A percentile compares a stretch with the other conserved stretches of the same genome.
phyloP scores from a whole-genome alignment of 257 asterid species.

The Rhazya stricta region DNA sequence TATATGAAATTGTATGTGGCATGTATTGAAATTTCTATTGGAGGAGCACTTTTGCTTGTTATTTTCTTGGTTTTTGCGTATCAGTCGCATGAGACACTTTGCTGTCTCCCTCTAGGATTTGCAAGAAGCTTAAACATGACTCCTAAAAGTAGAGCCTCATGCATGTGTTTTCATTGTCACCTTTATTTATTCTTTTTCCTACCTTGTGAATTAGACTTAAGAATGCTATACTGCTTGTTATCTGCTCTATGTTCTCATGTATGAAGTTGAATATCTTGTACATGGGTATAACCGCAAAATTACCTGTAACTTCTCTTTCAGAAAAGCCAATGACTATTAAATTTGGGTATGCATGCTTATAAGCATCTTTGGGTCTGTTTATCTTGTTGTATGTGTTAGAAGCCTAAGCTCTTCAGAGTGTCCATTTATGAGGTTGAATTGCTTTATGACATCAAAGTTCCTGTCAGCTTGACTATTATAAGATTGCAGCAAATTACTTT shows the following conservation, averaged over 20 bases:
- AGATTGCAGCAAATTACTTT: neutral
- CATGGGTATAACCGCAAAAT: neutral
- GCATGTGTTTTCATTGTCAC: neutral
- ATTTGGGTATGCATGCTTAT: neutral
- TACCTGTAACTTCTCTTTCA: neutral
- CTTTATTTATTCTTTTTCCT: neutral
- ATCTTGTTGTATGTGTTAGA: neutral
- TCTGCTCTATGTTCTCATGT: neutral
- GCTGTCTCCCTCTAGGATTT: neutral
- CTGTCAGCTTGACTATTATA: neutral
- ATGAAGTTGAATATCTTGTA: neutral
- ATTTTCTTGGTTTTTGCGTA: neutral
- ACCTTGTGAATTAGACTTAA: neutral
- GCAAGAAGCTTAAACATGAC: neutral
- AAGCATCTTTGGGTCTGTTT: neutral
- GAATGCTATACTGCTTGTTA: no score
- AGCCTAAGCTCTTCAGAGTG: neutral
- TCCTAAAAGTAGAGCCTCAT: neutral
- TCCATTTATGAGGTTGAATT: neutral
- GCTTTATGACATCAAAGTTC: neutral
- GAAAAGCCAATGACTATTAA: neutral
- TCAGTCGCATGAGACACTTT: neutral
- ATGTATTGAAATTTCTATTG: neutral
- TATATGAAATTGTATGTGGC: neutral
- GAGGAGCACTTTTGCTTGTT: neutral